Percentiles rank a stretch among this genome's conserved stretches.
phyloP scores from a whole-genome alignment of 495 filamentous ascomycete species.

The Penicillium daleae region DNA sequence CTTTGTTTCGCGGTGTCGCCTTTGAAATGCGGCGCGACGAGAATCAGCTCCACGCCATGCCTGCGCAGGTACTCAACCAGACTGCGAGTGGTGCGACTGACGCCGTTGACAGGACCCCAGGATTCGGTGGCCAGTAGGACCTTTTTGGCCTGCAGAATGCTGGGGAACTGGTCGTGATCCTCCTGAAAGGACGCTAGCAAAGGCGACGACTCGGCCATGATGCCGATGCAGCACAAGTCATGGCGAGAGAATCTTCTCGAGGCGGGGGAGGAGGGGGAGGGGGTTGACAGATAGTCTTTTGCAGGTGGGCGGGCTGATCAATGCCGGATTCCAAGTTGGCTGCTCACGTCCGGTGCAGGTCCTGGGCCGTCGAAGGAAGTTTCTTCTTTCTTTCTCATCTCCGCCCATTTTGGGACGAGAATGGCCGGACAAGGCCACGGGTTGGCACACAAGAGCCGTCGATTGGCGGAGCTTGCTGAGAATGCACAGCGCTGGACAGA shows the following conservation, averaged over 20 bases:
- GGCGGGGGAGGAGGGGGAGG: neutral
- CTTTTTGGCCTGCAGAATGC: conserved; percentile 53
- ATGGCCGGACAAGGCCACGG: neutral
- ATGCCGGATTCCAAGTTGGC: neutral
- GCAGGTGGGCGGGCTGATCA: conserved; percentile 5
- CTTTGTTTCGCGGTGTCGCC: conserved; percentile 22
- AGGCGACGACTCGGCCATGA: conserved; percentile 24
- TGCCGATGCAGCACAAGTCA: conserved; percentile 7
- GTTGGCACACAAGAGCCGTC: neutral
- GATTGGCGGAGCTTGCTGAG: too few species aligned
- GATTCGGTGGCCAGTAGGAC: conserved; percentile 66
- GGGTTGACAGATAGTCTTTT: neutral
- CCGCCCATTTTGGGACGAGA: conserved; percentile 1
- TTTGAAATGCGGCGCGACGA: conserved; percentile 58
- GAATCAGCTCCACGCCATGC: conserved; percentile 58
- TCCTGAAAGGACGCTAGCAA: conserved; percentile 16
- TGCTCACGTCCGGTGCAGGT: too few species aligned
- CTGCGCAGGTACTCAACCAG: conserved; percentile 62
- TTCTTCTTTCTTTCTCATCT: neutral
- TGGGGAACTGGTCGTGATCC: conserved; percentile 42
- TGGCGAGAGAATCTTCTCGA: conserved; percentile 6
- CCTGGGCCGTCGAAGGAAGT: too few species aligned
- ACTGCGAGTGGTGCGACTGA: conserved; percentile 64
- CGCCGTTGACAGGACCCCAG: conserved; percentile 68
- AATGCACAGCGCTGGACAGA: too few species aligned